Conservation (phyloP, 768 basidiomycete genomes). For the Hygrocybe punicea region DNA sequence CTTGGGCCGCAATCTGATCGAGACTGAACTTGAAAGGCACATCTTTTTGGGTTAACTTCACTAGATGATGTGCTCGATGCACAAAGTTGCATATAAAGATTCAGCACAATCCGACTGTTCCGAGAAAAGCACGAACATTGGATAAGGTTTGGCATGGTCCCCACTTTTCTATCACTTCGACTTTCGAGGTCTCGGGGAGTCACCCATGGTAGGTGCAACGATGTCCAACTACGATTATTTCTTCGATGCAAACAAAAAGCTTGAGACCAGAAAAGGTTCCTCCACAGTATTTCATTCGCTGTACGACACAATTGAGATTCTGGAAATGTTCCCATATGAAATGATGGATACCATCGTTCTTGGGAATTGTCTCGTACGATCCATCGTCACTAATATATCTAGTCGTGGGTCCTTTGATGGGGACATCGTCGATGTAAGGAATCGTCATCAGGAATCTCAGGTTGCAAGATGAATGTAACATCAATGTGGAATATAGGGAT, state of each 20-base stretch:
- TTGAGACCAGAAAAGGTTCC: slow-evolving; percentile 40
- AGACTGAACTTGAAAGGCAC: slow-evolving; percentile 27
- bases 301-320: no score
- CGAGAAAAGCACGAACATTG: no score
- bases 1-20: no score
- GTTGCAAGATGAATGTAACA: slow-evolving; percentile 28
- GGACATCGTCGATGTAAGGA: neutral
- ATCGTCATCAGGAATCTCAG: slow-evolving; percentile 18
- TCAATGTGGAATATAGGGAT: neutral
- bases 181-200: slow-evolving; percentile 16
- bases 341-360: slow-evolving; percentile 25
- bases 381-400: slow-evolving; percentile 29
- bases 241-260: slow-evolving; percentile 24
- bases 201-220: slow-evolving; percentile 34
- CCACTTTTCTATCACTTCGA: slow-evolving; percentile 25
- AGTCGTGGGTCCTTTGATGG: slow-evolving; percentile 28
- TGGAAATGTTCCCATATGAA: no score
- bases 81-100: slow-evolving; percentile 3
- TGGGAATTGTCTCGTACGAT: slow-evolving; percentile 32
- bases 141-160: slow-evolving; percentile 3
- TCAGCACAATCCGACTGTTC: neutral
- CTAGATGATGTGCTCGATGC: slow-evolving; percentile 32
- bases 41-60: slow-evolving; percentile 33
- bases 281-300: slow-evolving; percentile 23
- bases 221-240: slow-evolving; percentile 37